phyloP scores from a whole-genome alignment of 2,329 filamentous ascomycete genomes.

The Neofusicoccum ribis region DNA sequence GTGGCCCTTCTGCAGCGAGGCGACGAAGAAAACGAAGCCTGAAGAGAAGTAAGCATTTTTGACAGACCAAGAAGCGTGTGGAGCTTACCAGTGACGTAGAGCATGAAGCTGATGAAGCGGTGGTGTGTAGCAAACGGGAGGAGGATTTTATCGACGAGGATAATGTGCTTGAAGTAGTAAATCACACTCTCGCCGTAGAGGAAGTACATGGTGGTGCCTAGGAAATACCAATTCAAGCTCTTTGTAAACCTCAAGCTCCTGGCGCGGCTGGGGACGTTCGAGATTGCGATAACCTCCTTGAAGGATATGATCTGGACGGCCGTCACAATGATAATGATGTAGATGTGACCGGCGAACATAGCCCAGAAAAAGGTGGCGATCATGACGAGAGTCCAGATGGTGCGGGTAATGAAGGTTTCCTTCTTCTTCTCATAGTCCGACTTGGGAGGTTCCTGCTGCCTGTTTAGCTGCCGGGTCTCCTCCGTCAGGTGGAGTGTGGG shows the following conservation, averaged over 20 bases:
- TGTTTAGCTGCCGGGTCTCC: background rate
- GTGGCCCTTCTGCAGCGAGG: constrained; percentile 88
- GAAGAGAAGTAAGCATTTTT: background rate
- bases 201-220: constrained; percentile 99
- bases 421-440: constrained; percentile 98
- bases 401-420: constrained; percentile 93
- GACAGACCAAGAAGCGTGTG: background rate
- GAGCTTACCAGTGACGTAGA: constrained; percentile 87
- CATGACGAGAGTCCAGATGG: constrained; percentile 98
- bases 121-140: constrained; percentile 95
- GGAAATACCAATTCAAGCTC: constrained; percentile 97
- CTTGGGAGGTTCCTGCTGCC: constrained; percentile 39
- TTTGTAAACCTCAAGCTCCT: constrained; percentile 92
- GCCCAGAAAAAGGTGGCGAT: constrained; percentile 87
- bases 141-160: constrained; percentile 89
- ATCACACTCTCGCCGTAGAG: constrained; percentile 98
- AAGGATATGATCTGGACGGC: constrained; percentile 95
- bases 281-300: constrained; percentile 98
- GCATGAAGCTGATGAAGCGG: constrained; percentile 96
- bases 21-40: constrained; percentile 99
- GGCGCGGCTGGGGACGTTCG: constrained; percentile 88
- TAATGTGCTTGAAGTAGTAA: constrained; percentile 99
- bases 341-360: constrained; percentile 95
- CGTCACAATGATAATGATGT: constrained; percentile 91
- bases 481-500: background rate